A percentile compares a stretch with the other conserved stretches of the same genome.
Conservation (phyloP, 768 basidiomycete genomes). For the Podaxis rugospora region DNA sequence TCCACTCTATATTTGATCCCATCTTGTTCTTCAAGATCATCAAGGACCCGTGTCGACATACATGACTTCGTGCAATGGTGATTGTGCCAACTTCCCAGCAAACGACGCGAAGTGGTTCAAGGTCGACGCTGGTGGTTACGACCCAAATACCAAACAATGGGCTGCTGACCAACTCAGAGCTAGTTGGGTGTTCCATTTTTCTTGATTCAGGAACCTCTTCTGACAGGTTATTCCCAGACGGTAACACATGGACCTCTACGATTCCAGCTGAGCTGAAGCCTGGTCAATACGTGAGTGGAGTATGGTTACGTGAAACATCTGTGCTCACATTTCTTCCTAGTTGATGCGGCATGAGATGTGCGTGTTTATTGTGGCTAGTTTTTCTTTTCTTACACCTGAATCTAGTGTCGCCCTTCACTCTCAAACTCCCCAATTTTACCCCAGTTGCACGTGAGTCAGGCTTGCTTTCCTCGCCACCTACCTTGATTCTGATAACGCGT, state of each 20-base stretch:
- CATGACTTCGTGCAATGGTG: conserved; percentile 45
- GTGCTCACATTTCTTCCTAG: conserved; percentile 20
- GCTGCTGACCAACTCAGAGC: conserved; percentile 38
- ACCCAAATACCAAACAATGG: conserved; percentile 32
- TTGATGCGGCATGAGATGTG: conserved; percentile 48
- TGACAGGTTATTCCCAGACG: conserved; percentile 22
- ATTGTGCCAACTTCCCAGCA: conserved; percentile 34
- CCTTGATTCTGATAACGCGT: neutral
- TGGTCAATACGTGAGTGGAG: conserved; percentile 43
- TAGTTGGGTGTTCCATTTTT: conserved; percentile 23
- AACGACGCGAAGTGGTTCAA: conserved; percentile 45
- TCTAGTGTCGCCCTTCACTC: conserved; percentile 42
- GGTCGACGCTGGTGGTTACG: conserved; percentile 41
- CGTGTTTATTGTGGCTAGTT: conserved; percentile 12
- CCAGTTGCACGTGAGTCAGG: conserved; percentile 42
- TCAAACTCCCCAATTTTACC: conserved; percentile 39
- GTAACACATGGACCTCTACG: conserved; percentile 36
- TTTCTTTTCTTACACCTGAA: conserved; percentile 7
- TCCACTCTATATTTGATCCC: conserved; percentile 7
- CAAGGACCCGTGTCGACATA: conserved; percentile 48
- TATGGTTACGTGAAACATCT: conserved; percentile 10
- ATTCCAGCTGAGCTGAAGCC: conserved; percentile 37
- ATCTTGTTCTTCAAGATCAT: conserved; percentile 30
- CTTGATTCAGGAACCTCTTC: conserved; percentile 2
- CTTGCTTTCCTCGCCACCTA: neutral